Base-by-base conservation (phyloP, 768 basidiomycete species). In the Suillus clintonianus region DNA sequence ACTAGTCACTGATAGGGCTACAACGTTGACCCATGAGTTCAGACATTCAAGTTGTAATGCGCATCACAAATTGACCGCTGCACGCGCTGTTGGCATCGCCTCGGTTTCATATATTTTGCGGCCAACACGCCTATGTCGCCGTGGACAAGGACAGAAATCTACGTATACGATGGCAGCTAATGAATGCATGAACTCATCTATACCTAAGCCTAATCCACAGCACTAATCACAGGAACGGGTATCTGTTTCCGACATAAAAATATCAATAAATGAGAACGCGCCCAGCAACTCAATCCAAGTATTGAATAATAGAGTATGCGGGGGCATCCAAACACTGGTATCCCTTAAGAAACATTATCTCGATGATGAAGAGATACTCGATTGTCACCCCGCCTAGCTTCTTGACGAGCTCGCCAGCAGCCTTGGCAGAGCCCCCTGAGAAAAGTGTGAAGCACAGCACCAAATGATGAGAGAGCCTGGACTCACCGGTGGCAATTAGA, bases 341-440 rank as follows among this genome's bases (percentile, higher is more conserved):
- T 9, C 90, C 94, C 69, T 91, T 88, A 70, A 95, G 81, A 79
- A 90, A 89, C 62, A 84, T 74, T 64, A 94, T 74, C 67, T 95
- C 93, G 65, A 97, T 89, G 76, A 99, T 89, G 81, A 99, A 99
- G 67, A 99, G 80, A 79, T 99, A 97, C 77, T 97, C 93, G 42
- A 97, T 75, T 34, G 91, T 90, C 68, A 89, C 89, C 57, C 91
- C 96, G 22, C 95, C 94, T 66, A 86, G 84, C 79, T 90, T 86
- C 34, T 85, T 78, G 61, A 98, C 88, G 39, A 99, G 90, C 69
- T 96, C 86, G 56, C 95, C 95, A 4, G 97, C 95, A 5, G 96
- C 95, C 64, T 85, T 87, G 9, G 97, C 97, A 37, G 95, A 97
- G 10, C 97, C 97, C 65, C 95, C 95, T 94, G 60, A 14, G 63